Percentiles rank a stretch among this genome's conserved stretches.
Evolutionary conservation across 2,329 filamentous ascomycete species (phyloP).

Genomic region (Neofusicoccum sp.): DNA sequence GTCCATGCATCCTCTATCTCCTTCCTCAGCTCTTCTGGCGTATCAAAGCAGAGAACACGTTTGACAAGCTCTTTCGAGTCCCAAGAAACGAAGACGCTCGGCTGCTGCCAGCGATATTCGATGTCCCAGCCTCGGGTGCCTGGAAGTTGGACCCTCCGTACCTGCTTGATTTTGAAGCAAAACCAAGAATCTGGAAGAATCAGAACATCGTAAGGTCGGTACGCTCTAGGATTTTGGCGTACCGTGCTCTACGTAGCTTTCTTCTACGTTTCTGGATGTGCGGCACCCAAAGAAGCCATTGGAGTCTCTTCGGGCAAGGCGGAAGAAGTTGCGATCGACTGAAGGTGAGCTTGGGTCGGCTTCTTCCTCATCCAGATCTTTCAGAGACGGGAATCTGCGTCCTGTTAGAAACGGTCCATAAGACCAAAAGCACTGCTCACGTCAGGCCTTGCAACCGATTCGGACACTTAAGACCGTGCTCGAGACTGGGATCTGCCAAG

Average conservation of each 20-base stretch:
- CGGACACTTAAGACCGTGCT: no score
- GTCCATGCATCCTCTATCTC: background rate
- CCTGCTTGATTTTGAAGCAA: conserved; percentile 16
- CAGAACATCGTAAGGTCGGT: background rate
- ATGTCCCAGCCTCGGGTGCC: background rate
- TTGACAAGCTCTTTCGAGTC: background rate
- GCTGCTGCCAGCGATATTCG: background rate
- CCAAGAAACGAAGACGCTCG: background rate
- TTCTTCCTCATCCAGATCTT: background rate
- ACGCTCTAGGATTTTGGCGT: background rate
- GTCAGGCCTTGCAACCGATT: no score
- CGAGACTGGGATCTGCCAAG: no score
- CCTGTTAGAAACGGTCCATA: no score
- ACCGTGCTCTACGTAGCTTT: background rate
- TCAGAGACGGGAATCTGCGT: no score
- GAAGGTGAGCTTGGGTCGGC: no score
- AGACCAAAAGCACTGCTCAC: no score
- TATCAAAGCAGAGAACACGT: background rate
- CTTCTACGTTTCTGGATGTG: background rate
- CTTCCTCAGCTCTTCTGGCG: background rate
- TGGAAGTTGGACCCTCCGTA: background rate
- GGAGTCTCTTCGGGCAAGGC: background rate
- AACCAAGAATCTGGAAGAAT: conserved; percentile 5
- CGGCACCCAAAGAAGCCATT: conserved; percentile 1
- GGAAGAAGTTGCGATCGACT: background rate